Conservation (phyloP, 768 basidiomycete genomes). For the Agaricus bisporus region DNA sequence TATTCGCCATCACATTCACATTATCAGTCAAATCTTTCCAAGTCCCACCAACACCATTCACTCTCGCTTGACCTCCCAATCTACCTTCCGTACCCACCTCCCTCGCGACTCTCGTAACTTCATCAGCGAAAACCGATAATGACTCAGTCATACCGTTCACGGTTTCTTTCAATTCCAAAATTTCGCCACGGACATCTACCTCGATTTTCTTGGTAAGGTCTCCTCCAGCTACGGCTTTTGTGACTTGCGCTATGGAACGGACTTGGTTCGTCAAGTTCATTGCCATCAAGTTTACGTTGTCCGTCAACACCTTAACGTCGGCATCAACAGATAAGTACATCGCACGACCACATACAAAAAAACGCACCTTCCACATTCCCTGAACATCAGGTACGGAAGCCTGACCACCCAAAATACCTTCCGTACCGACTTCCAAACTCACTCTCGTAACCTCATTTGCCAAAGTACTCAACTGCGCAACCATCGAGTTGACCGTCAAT, state of each 20-base stretch:
- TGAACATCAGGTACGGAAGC: slow-evolving; percentile 89
- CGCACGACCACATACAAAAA: background rate
- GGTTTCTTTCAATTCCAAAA: slow-evolving; percentile 83
- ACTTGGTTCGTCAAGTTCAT: slow-evolving; percentile 90
- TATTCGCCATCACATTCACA: slow-evolving; percentile 94
- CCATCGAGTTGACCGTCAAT: slow-evolving; percentile 86
- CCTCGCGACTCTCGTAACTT: slow-evolving; percentile 78
- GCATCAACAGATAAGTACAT: background rate
- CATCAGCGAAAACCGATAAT: slow-evolving; percentile 79
- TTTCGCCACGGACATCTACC: slow-evolving; percentile 90
- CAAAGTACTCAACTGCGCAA: slow-evolving; percentile 67
- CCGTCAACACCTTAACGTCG: slow-evolving; percentile 42
- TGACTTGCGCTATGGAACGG: slow-evolving; percentile 81
- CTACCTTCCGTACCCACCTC: slow-evolving; percentile 97
- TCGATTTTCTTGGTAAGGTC: slow-evolving; percentile 92
- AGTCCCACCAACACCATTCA: slow-evolving; percentile 91
- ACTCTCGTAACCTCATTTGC: slow-evolving; percentile 88
- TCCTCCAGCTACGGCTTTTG: slow-evolving; percentile 90
- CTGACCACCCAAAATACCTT: slow-evolving; percentile 92
- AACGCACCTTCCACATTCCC: slow-evolving; percentile 83
- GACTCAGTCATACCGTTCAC: slow-evolving; percentile 95
- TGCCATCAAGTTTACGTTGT: slow-evolving; percentile 87
- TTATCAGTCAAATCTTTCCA: slow-evolving; percentile 98
- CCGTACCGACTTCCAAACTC: slow-evolving; percentile 85
- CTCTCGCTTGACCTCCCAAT: slow-evolving; percentile 90